These are phyloP conservation scores for Penicillium oxalicum DNA, from an alignment of 2,329 filamentous ascomycete genomes.

Conservation along the genomic window DNA sequence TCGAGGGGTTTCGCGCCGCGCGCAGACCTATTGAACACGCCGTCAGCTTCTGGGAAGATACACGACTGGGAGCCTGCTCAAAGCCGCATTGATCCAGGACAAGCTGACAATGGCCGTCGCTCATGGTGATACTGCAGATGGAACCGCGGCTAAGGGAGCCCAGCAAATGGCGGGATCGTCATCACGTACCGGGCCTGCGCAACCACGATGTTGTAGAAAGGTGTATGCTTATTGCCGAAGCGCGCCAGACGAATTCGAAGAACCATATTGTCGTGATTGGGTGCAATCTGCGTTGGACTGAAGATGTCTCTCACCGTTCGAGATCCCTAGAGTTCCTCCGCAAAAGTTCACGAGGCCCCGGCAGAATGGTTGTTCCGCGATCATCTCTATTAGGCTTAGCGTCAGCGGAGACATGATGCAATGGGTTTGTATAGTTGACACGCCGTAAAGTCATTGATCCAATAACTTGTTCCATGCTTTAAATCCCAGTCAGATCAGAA, in stretches of 20 bases:
- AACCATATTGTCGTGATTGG: constrained; percentile 60
- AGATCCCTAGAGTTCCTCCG: constrained; percentile 16
- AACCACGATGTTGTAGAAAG: constrained; percentile 97
- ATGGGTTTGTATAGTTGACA: constrained; percentile 14
- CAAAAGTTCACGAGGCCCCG: constrained; percentile 24
- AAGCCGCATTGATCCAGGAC: background rate
- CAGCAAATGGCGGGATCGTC: background rate
- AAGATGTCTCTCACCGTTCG: background rate
- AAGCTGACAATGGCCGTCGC: background rate
- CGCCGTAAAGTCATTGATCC: background rate
- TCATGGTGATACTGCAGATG: background rate
- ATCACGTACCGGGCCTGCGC: constrained; percentile 72
- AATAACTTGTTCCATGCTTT: background rate
- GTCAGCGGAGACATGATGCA: constrained; percentile 17
- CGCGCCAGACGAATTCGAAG: constrained; percentile 89
- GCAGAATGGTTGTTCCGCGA: constrained; percentile 23
- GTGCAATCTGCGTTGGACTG: constrained; percentile 1
- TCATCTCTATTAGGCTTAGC: constrained; percentile 18
- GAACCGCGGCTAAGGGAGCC: background rate
- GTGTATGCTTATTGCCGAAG: constrained; percentile 81
- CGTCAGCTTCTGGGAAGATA: constrained; percentile 1
- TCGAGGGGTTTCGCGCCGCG: constrained; percentile 85
- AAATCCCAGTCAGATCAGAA: no score
- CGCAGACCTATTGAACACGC: constrained; percentile 57
- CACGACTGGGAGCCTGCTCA: background rate